phyloP scores from a whole-genome alignment of 179 eudicot genomes.

The Beta corolliflora region DNA sequence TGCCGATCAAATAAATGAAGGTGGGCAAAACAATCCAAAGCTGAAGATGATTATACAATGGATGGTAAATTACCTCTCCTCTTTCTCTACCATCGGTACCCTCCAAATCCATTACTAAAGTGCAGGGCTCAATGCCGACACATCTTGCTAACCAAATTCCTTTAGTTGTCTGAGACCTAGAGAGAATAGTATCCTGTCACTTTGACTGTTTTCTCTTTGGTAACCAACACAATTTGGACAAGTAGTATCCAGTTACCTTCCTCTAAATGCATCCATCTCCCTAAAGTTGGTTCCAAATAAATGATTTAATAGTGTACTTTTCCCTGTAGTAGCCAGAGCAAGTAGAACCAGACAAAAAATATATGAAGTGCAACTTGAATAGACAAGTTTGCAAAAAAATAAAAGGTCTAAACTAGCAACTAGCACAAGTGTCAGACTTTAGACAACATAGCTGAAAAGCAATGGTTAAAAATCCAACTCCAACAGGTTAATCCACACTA shows the following conservation, averaged over 20 bases:
- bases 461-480: not conserved
- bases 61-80: constrained; percentile 61
- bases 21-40: not conserved
- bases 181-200: constrained; percentile 19
- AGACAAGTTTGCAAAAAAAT: not conserved
- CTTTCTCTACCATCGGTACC: constrained; percentile 85
- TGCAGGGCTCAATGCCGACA: constrained; percentile 65
- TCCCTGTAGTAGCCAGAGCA: constrained; percentile 50
- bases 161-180: constrained; percentile 91
- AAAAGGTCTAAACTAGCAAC: not conserved
- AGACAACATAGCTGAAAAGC: not conserved
- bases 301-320: constrained; percentile 88
- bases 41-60: not conserved
- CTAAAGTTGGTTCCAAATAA: constrained; percentile 81
- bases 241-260: constrained; percentile 57
- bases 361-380: not conserved
- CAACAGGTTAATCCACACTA: not conserved
- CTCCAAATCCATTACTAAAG: constrained; percentile 81
- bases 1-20: not conserved
- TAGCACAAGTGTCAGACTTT: not conserved
- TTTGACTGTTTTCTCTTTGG: constrained; percentile 6
- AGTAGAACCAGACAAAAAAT: not conserved
- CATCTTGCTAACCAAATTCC: constrained; percentile 75
- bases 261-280: constrained; percentile 97
- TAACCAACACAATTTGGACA: constrained; percentile 18